Evolutionary conservation across 768 basidiomycete genomes (phyloP), one percentile per base, ranked within the genome.

Genomic region (Lyophyllum decastes): DNA sequence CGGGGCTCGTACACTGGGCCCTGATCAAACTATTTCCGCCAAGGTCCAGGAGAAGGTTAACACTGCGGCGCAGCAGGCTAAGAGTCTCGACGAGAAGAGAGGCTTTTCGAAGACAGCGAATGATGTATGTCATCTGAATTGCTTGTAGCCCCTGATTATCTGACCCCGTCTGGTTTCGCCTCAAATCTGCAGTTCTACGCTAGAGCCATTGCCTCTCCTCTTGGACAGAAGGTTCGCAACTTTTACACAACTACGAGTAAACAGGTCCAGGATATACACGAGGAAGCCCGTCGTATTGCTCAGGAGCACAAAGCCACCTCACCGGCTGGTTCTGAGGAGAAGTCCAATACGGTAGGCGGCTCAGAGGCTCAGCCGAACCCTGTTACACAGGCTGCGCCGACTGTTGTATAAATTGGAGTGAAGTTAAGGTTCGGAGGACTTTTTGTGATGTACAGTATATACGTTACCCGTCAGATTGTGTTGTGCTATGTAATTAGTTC

Each of bases 231-330:
- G 66, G 91, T 97, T 57, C 73, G 77, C 26, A 66, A 74, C 1
- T 98, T 97, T 78, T 98, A 97, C 78, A 96, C 95, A 14, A 74
- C 75, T 44, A 95, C 94, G 8, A 80, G 87, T 19, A 98, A 97
- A 76, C 92, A 95, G 72, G 87, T 93, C 25, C 66, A 82, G 19
- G 95, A 98, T 68, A 95, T 98, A 48, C 95, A 97, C 68, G 92
- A 95, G 67, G 95, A 98, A 73, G 95, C 95, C 2, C 77, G 80
- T 58, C 85, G 95, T 27, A 92, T 98, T 66, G 85, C 87, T 25
- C 81, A 80, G 25, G 71, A 77, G 54, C 82, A 90, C 62, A 87
- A 89, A 66, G 55, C 70, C 2, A 38, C 25, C 44, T 38, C 44
- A 40, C 50, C 48, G 41, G 14, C 62, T 4, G 27, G 49, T 19